Conservation (phyloP, 495 filamentous ascomycete genomes). For the Podospora australis region DNA sequence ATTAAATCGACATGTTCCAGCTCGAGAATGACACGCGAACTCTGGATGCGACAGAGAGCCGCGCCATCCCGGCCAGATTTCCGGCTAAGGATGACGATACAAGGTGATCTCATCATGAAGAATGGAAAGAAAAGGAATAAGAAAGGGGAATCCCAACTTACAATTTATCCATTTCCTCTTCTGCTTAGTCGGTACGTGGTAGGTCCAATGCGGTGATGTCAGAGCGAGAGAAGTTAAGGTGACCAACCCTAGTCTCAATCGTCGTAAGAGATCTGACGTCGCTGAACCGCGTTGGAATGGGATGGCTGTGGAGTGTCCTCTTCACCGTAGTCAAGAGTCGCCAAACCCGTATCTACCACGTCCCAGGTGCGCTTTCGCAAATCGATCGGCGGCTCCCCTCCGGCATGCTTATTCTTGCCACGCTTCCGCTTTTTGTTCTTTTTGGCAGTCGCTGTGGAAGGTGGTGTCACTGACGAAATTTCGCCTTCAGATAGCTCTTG, state of each 20-base stretch:
- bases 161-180: not conserved
- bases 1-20: slow-evolving; percentile 51
- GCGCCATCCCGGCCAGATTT: slow-evolving; percentile 30
- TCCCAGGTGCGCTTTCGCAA: slow-evolving; percentile 55
- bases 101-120: slow-evolving; percentile 52
- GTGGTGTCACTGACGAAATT: slow-evolving; percentile 27
- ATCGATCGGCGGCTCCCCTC: slow-evolving; percentile 43
- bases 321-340: slow-evolving; percentile 48
- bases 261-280: slow-evolving; percentile 44
- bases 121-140: slow-evolving; percentile 5
- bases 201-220: not conserved
- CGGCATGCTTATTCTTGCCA: slow-evolving; percentile 32
- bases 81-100: slow-evolving; percentile 67
- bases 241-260: slow-evolving; percentile 25
- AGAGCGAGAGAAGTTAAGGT: not conserved
- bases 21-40: slow-evolving; percentile 19
- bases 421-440: slow-evolving; percentile 28
- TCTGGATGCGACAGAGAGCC: slow-evolving; percentile 21
- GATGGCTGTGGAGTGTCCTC: slow-evolving; percentile 18
- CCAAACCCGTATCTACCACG: slow-evolving; percentile 45
- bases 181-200: not conserved
- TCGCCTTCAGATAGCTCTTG: slow-evolving; percentile 23
- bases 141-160: slow-evolving; percentile 6
- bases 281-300: slow-evolving; percentile 26
- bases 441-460: slow-evolving; percentile 16